These are phyloP conservation scores for Heterobasidion occidentale DNA, from an alignment of 1,284 basidiomycete genomes.

Conservation along the genomic window DNA sequence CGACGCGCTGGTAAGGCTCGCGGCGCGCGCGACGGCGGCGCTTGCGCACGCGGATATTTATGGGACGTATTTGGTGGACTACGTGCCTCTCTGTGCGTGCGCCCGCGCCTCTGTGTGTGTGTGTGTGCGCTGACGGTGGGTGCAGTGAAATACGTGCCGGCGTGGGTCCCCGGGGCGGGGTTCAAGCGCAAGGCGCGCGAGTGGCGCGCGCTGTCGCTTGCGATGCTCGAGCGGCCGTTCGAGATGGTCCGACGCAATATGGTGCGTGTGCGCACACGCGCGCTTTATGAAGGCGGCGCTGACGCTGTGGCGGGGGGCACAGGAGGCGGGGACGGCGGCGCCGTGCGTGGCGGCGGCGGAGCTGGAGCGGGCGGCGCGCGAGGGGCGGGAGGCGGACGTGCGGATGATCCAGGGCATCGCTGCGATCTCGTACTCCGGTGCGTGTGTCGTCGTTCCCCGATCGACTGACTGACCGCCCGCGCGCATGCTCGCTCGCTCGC, in stretches of 20 bases:
- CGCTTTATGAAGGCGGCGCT: too few relatives aligned
- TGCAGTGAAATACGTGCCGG: slow-evolving; percentile 49
- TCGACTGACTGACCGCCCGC: too few relatives aligned
- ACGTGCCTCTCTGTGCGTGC: slow-evolving; percentile 42
- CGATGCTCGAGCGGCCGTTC: background rate
- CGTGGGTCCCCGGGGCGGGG: slow-evolving; percentile 57
- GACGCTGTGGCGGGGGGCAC: too few relatives aligned
- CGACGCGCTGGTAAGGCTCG: slow-evolving; percentile 53
- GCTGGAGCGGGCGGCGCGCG: background rate
- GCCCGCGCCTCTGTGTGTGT: background rate
- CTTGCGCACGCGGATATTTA: slow-evolving; percentile 50
- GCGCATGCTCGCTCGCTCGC: background rate
- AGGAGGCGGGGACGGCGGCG: background rate
- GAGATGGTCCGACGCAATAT: background rate
- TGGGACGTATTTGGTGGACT: slow-evolving; percentile 52
- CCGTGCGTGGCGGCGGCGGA: background rate
- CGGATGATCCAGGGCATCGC: background rate
- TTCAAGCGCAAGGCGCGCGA: slow-evolving; percentile 45
- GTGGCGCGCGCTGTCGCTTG: slow-evolving; percentile 32
- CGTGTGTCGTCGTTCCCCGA: background rate
- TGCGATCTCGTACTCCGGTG: background rate
- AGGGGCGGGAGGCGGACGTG: too few relatives aligned
- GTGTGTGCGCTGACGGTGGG: background rate
- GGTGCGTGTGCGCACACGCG: background rate
- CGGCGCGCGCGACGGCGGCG: slow-evolving; percentile 46